Evolutionary conservation across 352 stramenopile genomes (phyloP).

Genomic region (Pythium chondricola): DNA sequence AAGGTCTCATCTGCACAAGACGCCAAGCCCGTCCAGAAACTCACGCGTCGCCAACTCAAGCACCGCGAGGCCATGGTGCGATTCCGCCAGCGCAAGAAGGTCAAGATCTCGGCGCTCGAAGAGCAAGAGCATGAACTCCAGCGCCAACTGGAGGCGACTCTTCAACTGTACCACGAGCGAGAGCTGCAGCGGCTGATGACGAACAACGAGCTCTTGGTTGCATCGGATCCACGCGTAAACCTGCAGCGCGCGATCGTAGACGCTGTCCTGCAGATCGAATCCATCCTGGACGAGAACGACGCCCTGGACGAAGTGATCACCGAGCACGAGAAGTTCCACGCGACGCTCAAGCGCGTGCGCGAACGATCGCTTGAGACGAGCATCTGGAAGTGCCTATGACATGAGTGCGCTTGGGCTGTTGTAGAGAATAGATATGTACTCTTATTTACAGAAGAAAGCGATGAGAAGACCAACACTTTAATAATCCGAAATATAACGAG

Average conservation of each 20-base stretch:
- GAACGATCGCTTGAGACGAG: slow-evolving; percentile 10
- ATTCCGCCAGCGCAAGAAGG: slow-evolving; percentile 24
- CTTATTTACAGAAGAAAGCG: not conserved
- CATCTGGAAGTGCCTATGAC: slow-evolving; percentile 20
- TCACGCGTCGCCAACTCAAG: slow-evolving; percentile 18
- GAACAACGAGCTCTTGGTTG: slow-evolving; percentile 9
- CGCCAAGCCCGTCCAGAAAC: slow-evolving; percentile 12
- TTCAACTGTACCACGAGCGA: slow-evolving; percentile 4
- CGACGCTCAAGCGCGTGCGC: slow-evolving; percentile 15
- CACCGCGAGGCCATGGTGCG: slow-evolving; percentile 25
- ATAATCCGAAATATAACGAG: no score
- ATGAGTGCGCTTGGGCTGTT: not conserved
- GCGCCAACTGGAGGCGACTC: slow-evolving; percentile 7
- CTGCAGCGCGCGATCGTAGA: slow-evolving; percentile 9
- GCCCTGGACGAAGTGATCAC: slow-evolving; percentile 18
- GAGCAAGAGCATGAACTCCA: slow-evolving; percentile 18
- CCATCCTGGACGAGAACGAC: slow-evolving; percentile 19
- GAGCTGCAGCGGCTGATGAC: not conserved
- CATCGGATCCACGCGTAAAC: slow-evolving; percentile 3
- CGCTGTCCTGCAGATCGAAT: slow-evolving; percentile 17
- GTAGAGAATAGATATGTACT: not conserved
- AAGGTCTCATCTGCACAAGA: no score
- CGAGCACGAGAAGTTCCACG: slow-evolving; percentile 22
- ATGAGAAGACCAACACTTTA: no score
- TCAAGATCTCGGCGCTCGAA: slow-evolving; percentile 20